Conservation (phyloP, 225 moss, liverwort and hornwort genomes). For the Neckera pumila region DNA sequence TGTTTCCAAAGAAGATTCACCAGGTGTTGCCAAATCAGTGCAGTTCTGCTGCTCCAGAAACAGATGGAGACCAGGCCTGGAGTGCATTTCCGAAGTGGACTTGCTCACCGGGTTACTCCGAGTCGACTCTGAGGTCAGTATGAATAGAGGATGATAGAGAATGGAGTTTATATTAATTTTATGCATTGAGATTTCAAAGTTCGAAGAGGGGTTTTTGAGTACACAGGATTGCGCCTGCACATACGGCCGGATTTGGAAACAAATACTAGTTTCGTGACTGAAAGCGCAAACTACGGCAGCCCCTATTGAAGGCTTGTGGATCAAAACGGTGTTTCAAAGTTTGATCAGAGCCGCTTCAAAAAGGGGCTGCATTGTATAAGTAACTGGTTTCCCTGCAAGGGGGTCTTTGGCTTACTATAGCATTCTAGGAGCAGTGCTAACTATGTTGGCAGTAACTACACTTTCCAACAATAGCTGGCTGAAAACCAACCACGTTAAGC, state of each 20-base stretch:
- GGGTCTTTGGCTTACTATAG: background rate
- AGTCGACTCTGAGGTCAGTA: background rate
- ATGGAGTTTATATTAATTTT: no score
- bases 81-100: constrained; percentile 34
- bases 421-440: background rate
- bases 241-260: background rate
- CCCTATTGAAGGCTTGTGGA: background rate
- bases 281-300: background rate
- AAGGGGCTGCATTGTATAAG: background rate
- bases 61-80: constrained; percentile 28
- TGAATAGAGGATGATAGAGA: background rate
- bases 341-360: background rate
- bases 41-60: constrained; percentile 18
- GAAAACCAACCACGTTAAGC: background rate
- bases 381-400: background rate
- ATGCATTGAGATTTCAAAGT: background rate
- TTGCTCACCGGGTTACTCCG: constrained; percentile 18
- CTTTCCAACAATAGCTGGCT: background rate
- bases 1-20: background rate
- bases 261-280: background rate
- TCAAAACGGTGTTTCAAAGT: background rate
- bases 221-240: background rate
- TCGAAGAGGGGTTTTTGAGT: no score
- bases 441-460: background rate
- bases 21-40: background rate